Base-by-base conservation (phyloP, 371 early-diverging fungal genomes). In the Dinochytrium kinnereticum region DNA sequence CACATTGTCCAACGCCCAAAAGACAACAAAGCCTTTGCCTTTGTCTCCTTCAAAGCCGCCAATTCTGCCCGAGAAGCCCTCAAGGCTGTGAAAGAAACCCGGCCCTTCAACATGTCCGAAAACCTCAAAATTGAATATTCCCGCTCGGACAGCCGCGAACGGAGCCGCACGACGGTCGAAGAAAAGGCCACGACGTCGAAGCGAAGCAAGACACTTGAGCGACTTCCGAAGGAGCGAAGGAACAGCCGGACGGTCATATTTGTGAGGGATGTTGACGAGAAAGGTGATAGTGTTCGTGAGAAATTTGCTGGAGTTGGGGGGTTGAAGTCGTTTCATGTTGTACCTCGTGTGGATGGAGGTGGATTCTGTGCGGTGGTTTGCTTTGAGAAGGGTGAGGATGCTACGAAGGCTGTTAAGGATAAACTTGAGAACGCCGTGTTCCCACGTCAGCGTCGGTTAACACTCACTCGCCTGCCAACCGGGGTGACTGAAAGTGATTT, bases 1-100 rank as follows among this genome's bases (percentile, higher is more conserved):
- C 77, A 84, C 39, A 76, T 84, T 61, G 78, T 81, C 49, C 75
- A 77, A 33, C 74, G 82, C 15, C 76, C 82, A 3, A 73, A 74
- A 28, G 82, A 84, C 53, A 81, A 78, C 33, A 75, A 76, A 2
- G 71, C 76, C 26, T 82, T 76, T 51, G 82, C 74, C 1, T 84
- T 81, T 69, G 64, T 84, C n/a, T 71, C 82, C n/a, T 84, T 78
- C 78, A 59, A 69, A 19, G 70, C 37, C 2, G 40, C 30, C 15
- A 69, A 69, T 15, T 26, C 73, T n/a, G 80, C 81, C 7, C 30
- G 69, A 19, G 61, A 57, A 31, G 82, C 82, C 0, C 15, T 76
- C 3, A 51, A 28, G 5, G 53, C 59, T 5, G 68, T 70, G 30
- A 79, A 78, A 57, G 71, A 31, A 0, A 50, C 44, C 34, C 74